Evolutionary conservation across 2,329 filamentous ascomycete species (phyloP), one percentile per base, ranked within the genome.

Genomic region (Ascocoryne sarcoides): DNA sequence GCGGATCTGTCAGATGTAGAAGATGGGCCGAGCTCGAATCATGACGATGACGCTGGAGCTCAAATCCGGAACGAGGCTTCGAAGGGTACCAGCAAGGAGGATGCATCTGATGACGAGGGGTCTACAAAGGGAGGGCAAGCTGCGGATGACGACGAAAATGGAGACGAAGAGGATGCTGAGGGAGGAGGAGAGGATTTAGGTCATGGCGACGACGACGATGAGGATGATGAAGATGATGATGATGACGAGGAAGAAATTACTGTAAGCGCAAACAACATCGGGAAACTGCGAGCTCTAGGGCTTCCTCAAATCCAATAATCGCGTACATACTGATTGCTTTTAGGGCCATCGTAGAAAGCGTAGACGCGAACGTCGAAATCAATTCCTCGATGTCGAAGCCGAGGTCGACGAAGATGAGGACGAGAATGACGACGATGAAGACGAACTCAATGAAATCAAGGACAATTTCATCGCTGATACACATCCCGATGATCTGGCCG

Each of bases 321-420:
- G 15, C 19, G 21, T n/a, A 55, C 7, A 42, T 5, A 14, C 18
- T 36, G 21, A 36, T 23, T 19, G 20, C 28, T 12, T 19, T 5
- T 29, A 80, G 73, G 73, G 71, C 43, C 77, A 86, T 57, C 84
- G 85, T 42, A 76, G 83, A 54, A 96, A 96, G 64, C 84, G 89
- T 43, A 66, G 72, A 58, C 82, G 80, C 61, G 79, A 84, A 50
- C 75, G 75, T 49, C 78, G 86, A 48, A 85, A 86, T 54, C 81
- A 83, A 57, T 95, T 95, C 76, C 80, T 98, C 66, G 92, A 98
- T 78, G 86, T 90, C 57, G 92, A 98, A 71, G 92, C 92, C 61
- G 92, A 95, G 66, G 92, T 98, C 53, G 92, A 96, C 58, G 92
- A 84, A 44, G 80, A 94, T 49, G 88, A 94, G 54, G 88, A 95